A percentile compares a stretch with the other conserved stretches of the same genome.
These are phyloP conservation scores for Backusella australiensis DNA, from an alignment of 192 early-diverging fungal species.

Conservation along the genomic window DNA sequence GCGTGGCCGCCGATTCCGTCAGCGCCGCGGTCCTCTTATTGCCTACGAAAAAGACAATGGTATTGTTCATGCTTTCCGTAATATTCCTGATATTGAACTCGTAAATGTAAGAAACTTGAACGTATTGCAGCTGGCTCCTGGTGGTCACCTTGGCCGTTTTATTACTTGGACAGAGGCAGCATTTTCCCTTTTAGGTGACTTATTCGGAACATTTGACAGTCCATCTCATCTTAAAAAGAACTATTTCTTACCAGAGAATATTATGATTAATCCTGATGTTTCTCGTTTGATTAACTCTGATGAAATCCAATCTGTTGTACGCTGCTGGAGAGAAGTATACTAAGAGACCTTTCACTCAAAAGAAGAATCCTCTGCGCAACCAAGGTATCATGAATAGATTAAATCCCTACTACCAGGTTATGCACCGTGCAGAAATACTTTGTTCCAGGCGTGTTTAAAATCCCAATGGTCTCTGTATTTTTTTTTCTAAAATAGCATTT, in stretches of 20 bases:
- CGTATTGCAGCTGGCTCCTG: conserved; percentile 97
- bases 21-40: conserved; percentile 95
- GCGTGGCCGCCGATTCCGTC: conserved; percentile 93
- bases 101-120: conserved; percentile 89
- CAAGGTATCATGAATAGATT: conserved; percentile 87
- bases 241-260: conserved; percentile 75
- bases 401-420: conserved; percentile 94
- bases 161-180: conserved; percentile 97
- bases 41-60: conserved; percentile 94
- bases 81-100: conserved; percentile 97
- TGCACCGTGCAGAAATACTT: conserved; percentile 76
- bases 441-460: neutral
- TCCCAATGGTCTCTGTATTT: neutral
- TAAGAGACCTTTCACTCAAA: conserved; percentile 93
- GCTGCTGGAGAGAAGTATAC: conserved; percentile 73
- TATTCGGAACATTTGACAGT: conserved; percentile 87
- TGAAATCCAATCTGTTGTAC: conserved; percentile 93
- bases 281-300: conserved; percentile 92
- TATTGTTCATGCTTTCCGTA: conserved; percentile 94
- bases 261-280: conserved; percentile 93
- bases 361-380: conserved; percentile 99
- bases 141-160: conserved; percentile 98
- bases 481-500: neutral
- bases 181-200: conserved; percentile 87
- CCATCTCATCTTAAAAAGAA: conserved; percentile 85